A percentile compares a stretch with the other conserved stretches of the same genome.
Evolutionary conservation across 306 rosid genomes (phyloP).

Genomic region (Mucuna pruriens): DNA sequence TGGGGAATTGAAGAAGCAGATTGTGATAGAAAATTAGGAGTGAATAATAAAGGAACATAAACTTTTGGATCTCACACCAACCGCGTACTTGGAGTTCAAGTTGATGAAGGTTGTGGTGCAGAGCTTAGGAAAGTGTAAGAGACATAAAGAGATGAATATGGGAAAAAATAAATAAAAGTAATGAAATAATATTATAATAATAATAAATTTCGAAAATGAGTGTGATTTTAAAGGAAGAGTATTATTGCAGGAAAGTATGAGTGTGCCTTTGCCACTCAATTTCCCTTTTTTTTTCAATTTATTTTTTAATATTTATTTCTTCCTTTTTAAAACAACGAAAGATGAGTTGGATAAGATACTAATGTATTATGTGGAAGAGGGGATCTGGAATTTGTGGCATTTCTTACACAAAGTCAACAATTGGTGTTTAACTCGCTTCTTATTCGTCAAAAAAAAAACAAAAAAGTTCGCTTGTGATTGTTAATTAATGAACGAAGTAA

Average conservation of each 20-base stretch:
- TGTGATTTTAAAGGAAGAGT: neutral
- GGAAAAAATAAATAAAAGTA: neutral
- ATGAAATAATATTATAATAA: neutral
- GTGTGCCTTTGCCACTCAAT: conserved; percentile 19
- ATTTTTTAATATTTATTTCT: neutral
- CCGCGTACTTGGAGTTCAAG: conserved; percentile 45
- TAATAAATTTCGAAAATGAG: neutral
- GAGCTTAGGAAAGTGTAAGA: conserved; percentile 35
- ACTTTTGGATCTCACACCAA: conserved; percentile 53
- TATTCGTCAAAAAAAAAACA: neutral
- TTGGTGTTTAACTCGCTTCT: conserved; percentile 2
- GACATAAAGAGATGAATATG: conserved; percentile 29
- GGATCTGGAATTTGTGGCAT: neutral
- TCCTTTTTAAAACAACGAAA: neutral
- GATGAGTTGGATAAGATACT: conserved; percentile 16
- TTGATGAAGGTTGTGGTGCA: conserved; percentile 44
- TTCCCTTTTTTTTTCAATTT: neutral
- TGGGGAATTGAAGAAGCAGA: conserved; percentile 34
- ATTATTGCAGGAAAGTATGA: conserved; percentile 2
- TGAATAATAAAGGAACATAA: conserved; percentile 1
- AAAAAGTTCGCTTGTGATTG: neutral
- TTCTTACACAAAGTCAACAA: conserved; percentile 17
- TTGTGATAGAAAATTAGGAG: conserved; percentile 35
- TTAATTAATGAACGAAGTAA: neutral
- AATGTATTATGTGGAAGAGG: conserved; percentile 35